phyloP scores from a whole-genome alignment of 768 basidiomycete species.

The Boletus barrowsii region DNA sequence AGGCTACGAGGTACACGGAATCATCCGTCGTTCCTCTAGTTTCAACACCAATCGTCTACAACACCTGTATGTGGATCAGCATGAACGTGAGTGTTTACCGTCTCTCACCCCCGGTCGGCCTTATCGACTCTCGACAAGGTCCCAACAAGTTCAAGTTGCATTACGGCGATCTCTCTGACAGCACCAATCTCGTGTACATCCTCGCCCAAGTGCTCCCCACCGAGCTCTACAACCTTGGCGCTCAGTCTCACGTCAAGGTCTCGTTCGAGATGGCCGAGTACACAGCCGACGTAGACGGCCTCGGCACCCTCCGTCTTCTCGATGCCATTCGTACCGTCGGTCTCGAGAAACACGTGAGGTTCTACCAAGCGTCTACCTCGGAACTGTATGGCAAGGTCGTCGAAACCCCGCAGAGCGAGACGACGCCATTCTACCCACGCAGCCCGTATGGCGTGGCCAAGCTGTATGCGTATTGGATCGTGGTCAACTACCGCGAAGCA shows the following conservation, averaged over 20 bases:
- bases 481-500: conserved; percentile 89
- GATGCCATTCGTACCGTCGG: conserved; percentile 97
- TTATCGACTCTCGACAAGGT: conserved; percentile 36
- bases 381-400: conserved; percentile 97
- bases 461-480: conserved; percentile 89
- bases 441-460: conserved; percentile 96
- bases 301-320: conserved; percentile 92
- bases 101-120: background rate
- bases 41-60: conserved; percentile 97
- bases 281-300: conserved; percentile 94
- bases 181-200: conserved; percentile 95
- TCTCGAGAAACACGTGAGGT: conserved; percentile 86
- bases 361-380: conserved; percentile 97
- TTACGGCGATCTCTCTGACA: conserved; percentile 92
- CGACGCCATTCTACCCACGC: conserved; percentile 97
- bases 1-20: conserved; percentile 91
- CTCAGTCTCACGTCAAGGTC: conserved; percentile 98
- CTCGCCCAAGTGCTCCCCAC: conserved; percentile 92
- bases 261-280: conserved; percentile 99
- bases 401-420: conserved; percentile 93
- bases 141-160: conserved; percentile 80
- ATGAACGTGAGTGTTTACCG: conserved; percentile 63
- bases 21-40: conserved; percentile 95
- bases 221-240: conserved; percentile 97
- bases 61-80: conserved; percentile 90